phyloP scores from a whole-genome alignment of 1,139 yeast genomes.

The Taiozyma sp. region DNA sequence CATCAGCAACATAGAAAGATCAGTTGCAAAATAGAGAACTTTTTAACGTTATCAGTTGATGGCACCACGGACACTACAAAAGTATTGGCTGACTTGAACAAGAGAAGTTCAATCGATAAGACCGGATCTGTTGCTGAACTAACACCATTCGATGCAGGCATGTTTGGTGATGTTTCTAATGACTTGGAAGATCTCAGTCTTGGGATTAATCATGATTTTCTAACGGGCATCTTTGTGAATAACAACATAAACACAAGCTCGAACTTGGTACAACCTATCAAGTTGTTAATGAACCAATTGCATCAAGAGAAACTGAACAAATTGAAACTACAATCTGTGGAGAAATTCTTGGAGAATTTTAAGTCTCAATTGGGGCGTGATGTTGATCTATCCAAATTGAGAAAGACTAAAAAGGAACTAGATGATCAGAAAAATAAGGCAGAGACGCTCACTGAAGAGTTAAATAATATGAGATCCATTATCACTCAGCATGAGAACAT shows the following conservation, averaged over 20 bases:
- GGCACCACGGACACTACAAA: slow-evolving; percentile 16
- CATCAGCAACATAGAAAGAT: slow-evolving; percentile 67
- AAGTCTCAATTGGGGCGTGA: slow-evolving; percentile 20
- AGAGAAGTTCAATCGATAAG: slow-evolving; percentile 1
- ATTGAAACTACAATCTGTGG: slow-evolving; percentile 38
- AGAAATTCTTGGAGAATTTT: slow-evolving; percentile 31
- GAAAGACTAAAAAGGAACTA: slow-evolving; percentile 21
- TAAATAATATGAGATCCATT: slow-evolving; percentile 4
- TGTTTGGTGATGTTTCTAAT: slow-evolving; percentile 71
- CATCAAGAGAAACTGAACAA: slow-evolving; percentile 40
- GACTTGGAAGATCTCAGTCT: slow-evolving; percentile 53
- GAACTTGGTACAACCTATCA: slow-evolving; percentile 43
- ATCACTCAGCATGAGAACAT: not conserved
- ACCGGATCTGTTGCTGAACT: not conserved
- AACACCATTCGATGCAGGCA: slow-evolving; percentile 58
- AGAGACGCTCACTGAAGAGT: slow-evolving; percentile 26
- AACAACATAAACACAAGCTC: slow-evolving; percentile 53
- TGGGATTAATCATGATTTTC: slow-evolving; percentile 48
- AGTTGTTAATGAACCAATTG: slow-evolving; percentile 39
- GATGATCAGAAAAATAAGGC: slow-evolving; percentile 26
- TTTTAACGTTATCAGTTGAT: slow-evolving; percentile 46
- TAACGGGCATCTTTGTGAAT: slow-evolving; percentile 60
- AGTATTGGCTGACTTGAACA: slow-evolving; percentile 15
- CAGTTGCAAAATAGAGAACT: slow-evolving; percentile 71
- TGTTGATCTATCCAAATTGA: slow-evolving; percentile 18